A percentile compares a stretch with the other conserved stretches of the same genome.
These are phyloP conservation scores for Sugiyamaella xylanicola DNA, from an alignment of 1,139 yeast species.

Conservation along the genomic window DNA sequence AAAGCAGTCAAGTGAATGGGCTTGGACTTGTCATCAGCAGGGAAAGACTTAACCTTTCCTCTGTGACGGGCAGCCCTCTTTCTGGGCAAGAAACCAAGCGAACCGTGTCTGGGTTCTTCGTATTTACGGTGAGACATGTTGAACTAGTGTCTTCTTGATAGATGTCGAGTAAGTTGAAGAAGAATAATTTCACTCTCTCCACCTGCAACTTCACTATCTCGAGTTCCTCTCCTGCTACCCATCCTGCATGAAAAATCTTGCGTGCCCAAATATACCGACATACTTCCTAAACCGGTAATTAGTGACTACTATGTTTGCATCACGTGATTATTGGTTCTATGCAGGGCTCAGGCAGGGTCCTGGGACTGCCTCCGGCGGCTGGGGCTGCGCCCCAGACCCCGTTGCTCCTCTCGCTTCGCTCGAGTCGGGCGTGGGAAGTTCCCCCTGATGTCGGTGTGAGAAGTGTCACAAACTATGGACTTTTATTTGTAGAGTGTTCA, in stretches of 20 bases:
- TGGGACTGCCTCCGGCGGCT: not conserved
- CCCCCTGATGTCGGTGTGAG: too few species aligned
- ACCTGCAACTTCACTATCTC: not conserved
- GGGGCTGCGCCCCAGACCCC: slow-evolving; percentile 1
- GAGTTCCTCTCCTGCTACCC: not conserved
- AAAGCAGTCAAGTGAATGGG: slow-evolving; percentile 99
- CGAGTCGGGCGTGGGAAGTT: too few species aligned
- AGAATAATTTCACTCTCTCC: slow-evolving; percentile 12
- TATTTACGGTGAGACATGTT: slow-evolving; percentile 98
- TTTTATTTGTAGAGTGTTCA: too few species aligned
- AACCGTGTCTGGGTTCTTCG: slow-evolving; percentile 99
- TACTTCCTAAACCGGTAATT: slow-evolving; percentile 4
- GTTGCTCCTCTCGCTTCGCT: too few species aligned
- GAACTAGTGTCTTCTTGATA: slow-evolving; percentile 22
- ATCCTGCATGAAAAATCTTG: slow-evolving; percentile 8
- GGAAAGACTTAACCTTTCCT: slow-evolving; percentile 99
- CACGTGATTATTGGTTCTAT: too few species aligned
- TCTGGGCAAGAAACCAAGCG: slow-evolving; percentile 98
- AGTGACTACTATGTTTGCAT: slow-evolving; percentile 1
- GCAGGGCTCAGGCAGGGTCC: slow-evolving; percentile 1
- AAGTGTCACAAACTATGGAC: too few species aligned
- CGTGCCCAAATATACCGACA: slow-evolving; percentile 10
- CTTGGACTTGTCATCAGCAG: slow-evolving; percentile 97
- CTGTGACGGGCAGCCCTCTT: slow-evolving; percentile 99
- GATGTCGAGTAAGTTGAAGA: slow-evolving; percentile 22